Evolutionary conservation across 2,329 filamentous ascomycete species (phyloP), one percentile per base, ranked within the genome.

Genomic region (Trichophaea hybrida): DNA sequence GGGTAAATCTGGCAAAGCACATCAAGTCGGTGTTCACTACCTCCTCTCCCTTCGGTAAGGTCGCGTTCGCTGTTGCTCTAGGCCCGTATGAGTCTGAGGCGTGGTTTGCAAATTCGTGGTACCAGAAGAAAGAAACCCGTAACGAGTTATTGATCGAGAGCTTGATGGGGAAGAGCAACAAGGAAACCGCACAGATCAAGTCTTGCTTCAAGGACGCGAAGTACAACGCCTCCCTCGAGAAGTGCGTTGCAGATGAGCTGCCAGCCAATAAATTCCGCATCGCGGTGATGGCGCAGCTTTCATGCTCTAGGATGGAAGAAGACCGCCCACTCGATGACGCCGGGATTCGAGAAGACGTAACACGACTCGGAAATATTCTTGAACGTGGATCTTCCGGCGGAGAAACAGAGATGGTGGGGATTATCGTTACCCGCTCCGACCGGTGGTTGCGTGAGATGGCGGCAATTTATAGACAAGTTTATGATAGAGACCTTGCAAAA

Each of bases 41-140:
- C 57, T 77, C 83, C 4, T 83, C 81, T 67, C 52, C 52, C 13
- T 83, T 97, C 66, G 91, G 90, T 74, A 97, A 97, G 73, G 86
- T 86, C 5, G 89, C 85, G 69, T 96, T 97, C 71, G 83, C 90
- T 2, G 90, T 88, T 1, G 89, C 91, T 0, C 79, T 97, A 0
- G 93, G 93, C 7, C 80, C 80, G 56, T 97, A 89, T 84, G 93
- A 96, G 74, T 85, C 83, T 67, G 93, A 98, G 72, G 88, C 88
- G 0, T 95, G 95, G 76, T 98, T 93, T 90, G 89, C 91, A 61
- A 97, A 96, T 72, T 95, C 88, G 73, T 97, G 89, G 84, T 97
- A 96, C 74, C 91, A 96, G 70, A 67, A 67, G 52, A 59, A 61
- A 31, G 64, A 67, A 55, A 65, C 64, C 24, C 61, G 59, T 10